A percentile compares a stretch with the other conserved stretches of the same genome.
Evolutionary conservation across 257 asterid genomes (phyloP).

Genomic region (Linaria vulgaris): DNA sequence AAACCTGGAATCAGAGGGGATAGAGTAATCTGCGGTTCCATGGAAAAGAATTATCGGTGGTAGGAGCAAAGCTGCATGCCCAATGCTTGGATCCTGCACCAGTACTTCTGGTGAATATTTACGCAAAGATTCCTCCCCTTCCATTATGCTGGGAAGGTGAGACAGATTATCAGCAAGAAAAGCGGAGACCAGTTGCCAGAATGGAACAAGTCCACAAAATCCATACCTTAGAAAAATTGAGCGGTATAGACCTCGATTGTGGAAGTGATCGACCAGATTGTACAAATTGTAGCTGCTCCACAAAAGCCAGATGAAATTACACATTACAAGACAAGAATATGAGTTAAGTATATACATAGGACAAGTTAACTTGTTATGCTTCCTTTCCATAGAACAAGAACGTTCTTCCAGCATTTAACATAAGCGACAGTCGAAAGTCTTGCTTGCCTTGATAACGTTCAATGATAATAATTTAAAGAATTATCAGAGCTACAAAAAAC

Average conservation of each 20-base stretch:
- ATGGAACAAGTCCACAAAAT: conserved; percentile 9
- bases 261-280: conserved; percentile 74
- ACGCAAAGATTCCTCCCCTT: conserved; percentile 78
- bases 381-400: too few species aligned
- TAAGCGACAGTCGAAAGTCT: too few species aligned
- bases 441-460: too few species aligned
- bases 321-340: conserved; percentile 8
- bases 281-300: conserved; percentile 72
- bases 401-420: too few species aligned
- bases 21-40: conserved; percentile 91
- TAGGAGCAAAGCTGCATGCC: conserved; percentile 63
- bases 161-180: conserved; percentile 6
- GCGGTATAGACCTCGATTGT: conserved; percentile 79
- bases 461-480: too few species aligned
- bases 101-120: conserved; percentile 77
- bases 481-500: too few species aligned
- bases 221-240: conserved; percentile 66
- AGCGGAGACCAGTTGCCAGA: not conserved
- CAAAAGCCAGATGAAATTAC: conserved; percentile 15
- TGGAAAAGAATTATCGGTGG: conserved; percentile 89
- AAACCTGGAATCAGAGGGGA: conserved; percentile 83
- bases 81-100: conserved; percentile 59
- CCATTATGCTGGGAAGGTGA: conserved; percentile 73
- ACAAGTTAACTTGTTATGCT: too few species aligned
- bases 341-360: not conserved